phyloP scores from a whole-genome alignment of 192 early-diverging fungal genomes.

The Glomus cerebriforme region DNA sequence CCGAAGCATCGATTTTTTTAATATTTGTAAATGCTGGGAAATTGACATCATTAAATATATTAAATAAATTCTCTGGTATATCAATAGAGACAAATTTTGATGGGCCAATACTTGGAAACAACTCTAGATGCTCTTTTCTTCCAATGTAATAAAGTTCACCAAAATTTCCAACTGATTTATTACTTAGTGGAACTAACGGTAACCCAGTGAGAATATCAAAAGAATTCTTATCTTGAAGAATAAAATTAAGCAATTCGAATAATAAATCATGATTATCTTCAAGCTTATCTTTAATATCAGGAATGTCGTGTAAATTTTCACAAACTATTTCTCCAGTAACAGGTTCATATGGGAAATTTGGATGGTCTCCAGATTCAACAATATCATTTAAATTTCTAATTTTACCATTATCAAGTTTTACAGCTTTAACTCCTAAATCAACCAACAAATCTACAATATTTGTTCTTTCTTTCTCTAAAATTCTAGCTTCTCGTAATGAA shows the following conservation, averaged over 20 bases:
- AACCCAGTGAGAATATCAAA: neutral
- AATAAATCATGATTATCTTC: neutral
- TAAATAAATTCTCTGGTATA: neutral
- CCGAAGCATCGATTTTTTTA: neutral
- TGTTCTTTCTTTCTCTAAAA: neutral
- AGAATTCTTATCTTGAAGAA: neutral
- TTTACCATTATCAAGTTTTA: neutral
- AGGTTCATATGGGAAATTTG: too few species aligned
- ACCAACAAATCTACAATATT: neutral
- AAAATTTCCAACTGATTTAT: neutral
- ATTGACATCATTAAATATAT: neutral
- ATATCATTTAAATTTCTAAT: too few species aligned
- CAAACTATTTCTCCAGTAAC: neutral
- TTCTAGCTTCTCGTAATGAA: neutral
- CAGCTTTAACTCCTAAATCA: neutral
- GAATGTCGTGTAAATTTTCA: neutral
- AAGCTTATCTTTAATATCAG: too few species aligned
- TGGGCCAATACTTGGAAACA: neutral
- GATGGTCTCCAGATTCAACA: too few species aligned
- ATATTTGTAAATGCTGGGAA: neutral
- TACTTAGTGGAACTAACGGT: neutral
- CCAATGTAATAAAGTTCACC: neutral
- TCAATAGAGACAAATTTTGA: neutral
- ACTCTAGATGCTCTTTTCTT: neutral
- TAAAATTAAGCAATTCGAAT: neutral